Base-by-base conservation (phyloP, 164 flowering plant species). In the Hamamelis virginiana region DNA sequence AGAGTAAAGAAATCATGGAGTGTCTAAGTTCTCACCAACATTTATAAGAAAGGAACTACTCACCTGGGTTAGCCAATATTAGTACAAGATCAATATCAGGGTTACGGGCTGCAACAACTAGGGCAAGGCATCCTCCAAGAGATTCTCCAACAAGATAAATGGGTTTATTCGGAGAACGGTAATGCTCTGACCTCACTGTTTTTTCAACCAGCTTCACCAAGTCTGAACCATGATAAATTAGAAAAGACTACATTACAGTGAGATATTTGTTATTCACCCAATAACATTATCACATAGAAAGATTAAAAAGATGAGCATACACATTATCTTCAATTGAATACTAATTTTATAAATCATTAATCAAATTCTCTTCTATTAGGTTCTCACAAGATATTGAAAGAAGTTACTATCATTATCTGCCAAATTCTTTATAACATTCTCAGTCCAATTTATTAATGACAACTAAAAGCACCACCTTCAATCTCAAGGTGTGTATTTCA, bases 71-170 rank as follows among this genome's bases (percentile, higher is more conserved):
- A 45, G 85, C 83, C 80, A 88, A 74, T 64, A 91, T 75, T 14
- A 89, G 68, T n/a, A 79, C 71, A 68, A 89, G 84, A 78, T 90
- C 93, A 25, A 86, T 75, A 53, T 76, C 73, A 48, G 90, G 88
- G 66, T 88, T 87, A 59, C 76, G 77, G 3, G 93, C 91, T 19
- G 96, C 93, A 68, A 90, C 87, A 59, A 86, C 82, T 27, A 90
- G 74, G 22, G 93, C 93, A 77, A 90, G 80, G 71, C 91, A 90
- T 66, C 72, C 92, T 71, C 96, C n/a, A n/a, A n/a, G n/a, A n/a
- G n/a, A n/a, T n/a, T n/a, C n/a, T n/a, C n/a, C n/a, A n/a, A n/a
- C n/a, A n/a, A n/a, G n/a, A n/a, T n/a, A n/a, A n/a, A n/a, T n/a
- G n/a, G n/a, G n/a, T n/a, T n/a, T n/a, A n/a, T 74, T 72, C 16